phyloP scores from a whole-genome alignment of 768 basidiomycete genomes.

The Jaapia argillacea region DNA sequence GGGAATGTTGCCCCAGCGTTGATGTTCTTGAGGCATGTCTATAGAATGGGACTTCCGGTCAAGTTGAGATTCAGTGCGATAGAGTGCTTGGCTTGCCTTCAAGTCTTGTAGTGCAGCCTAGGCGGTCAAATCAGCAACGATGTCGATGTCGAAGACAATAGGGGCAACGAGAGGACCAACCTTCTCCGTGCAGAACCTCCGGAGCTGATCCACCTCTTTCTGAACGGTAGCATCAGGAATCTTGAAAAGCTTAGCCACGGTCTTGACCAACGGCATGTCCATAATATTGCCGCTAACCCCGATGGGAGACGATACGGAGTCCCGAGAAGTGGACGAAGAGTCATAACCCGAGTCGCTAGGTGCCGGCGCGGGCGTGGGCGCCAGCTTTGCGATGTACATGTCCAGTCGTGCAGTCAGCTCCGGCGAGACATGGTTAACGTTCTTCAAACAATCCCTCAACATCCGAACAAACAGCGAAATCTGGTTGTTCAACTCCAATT shows the following conservation, averaged over 20 bases:
- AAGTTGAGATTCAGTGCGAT: not conserved
- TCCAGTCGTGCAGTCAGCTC: conserved; percentile 80
- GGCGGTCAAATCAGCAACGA: conserved; percentile 6
- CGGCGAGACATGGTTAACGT: conserved; percentile 66
- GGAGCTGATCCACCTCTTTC: conserved; percentile 61
- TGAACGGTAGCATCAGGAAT: conserved; percentile 58
- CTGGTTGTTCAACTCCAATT: conserved; percentile 85
- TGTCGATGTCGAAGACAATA: not conserved
- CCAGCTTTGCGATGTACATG: conserved; percentile 73
- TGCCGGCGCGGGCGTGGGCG: conserved; percentile 36
- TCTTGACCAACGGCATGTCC: conserved; percentile 72
- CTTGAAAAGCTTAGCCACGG: conserved; percentile 67
- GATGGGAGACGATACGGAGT: conserved; percentile 30
- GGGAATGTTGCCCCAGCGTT: conserved; percentile 78
- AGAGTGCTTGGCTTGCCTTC: conserved; percentile 41
- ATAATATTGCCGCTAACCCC: conserved; percentile 36
- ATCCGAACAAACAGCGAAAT: conserved; percentile 84
- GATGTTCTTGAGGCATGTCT: conserved; percentile 90
- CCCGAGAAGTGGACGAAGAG: conserved; percentile 47
- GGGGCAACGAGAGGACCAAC: too few relatives aligned
- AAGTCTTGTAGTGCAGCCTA: conserved; percentile 82
- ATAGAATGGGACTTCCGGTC: too few relatives aligned
- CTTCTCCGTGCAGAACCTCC: conserved; percentile 66
- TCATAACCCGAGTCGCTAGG: conserved; percentile 61
- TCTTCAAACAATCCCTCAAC: conserved; percentile 68